A percentile compares a stretch with the other conserved stretches of the same genome.
These are phyloP conservation scores for Flaveria ramosissima DNA, from an alignment of 129 eudicot species.

Conservation along the genomic window DNA sequence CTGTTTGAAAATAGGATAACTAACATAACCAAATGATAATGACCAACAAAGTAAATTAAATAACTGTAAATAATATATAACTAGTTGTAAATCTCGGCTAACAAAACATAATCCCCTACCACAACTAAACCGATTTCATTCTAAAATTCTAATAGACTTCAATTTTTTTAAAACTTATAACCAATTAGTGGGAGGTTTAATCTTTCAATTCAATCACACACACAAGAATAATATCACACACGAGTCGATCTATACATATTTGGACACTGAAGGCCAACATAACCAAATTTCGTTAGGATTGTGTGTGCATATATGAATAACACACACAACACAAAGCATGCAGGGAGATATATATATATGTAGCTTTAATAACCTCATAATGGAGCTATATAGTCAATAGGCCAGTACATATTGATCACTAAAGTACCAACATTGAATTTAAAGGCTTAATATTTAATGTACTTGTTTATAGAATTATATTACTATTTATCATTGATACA, in stretches of 20 bases:
- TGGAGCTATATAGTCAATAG: slow-evolving; percentile 25
- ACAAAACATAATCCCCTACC: too few relatives aligned
- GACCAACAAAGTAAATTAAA: too few relatives aligned
- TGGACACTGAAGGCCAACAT: slow-evolving; percentile 4
- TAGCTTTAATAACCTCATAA: slow-evolving; percentile 29
- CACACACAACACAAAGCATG: background rate
- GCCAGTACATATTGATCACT: slow-evolving; percentile 24
- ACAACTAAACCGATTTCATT: too few relatives aligned
- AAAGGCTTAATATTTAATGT: slow-evolving; percentile 20
- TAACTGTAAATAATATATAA: too few relatives aligned
- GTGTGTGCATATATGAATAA: slow-evolving; percentile 12
- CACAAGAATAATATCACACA: background rate
- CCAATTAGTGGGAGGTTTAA: too few relatives aligned
- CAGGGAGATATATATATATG: slow-evolving; percentile 5
- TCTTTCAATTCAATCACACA: too few relatives aligned
- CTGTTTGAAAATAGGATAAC: too few relatives aligned
- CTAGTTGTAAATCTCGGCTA: too few relatives aligned
- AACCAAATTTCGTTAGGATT: slow-evolving; percentile 31
- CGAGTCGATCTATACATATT: background rate
- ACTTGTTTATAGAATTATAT: slow-evolving; percentile 21
- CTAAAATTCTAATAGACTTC: too few relatives aligned
- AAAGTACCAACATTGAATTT: slow-evolving; percentile 28
- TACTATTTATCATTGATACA: slow-evolving; percentile 9
- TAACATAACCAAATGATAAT: too few relatives aligned
- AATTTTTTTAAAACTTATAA: too few relatives aligned